phyloP scores from a whole-genome alignment of 2,329 filamentous ascomycete genomes.

The Scytalidium lignicola region DNA sequence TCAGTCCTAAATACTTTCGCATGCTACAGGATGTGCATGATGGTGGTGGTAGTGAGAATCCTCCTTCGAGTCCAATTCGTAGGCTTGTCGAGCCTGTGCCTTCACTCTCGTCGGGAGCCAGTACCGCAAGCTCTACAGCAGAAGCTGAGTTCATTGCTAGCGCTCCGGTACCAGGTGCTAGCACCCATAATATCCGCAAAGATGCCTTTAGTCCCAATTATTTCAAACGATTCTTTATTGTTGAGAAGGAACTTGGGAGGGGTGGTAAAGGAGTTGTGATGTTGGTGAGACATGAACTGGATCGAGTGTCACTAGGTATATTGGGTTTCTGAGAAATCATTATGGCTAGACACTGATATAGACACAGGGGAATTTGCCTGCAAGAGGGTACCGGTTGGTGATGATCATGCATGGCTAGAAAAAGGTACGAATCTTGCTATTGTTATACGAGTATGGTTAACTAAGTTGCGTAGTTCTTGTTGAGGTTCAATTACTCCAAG shows the following conservation, averaged over 20 bases:
- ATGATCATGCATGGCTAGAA: constrained; percentile 92
- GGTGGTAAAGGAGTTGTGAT: constrained; percentile 94
- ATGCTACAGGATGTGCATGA: constrained; percentile 64
- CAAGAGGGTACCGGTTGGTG: constrained; percentile 91
- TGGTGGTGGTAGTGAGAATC: constrained; percentile 38
- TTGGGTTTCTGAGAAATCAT: not conserved
- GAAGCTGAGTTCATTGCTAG: constrained; percentile 48
- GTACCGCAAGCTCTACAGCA: constrained; percentile 19
- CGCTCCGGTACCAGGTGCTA: constrained; percentile 36
- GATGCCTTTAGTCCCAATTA: constrained; percentile 89
- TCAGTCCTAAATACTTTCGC: constrained; percentile 90
- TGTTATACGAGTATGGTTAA: not conserved
- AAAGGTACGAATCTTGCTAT: constrained; percentile 43
- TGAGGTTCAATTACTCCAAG: constrained; percentile 88
- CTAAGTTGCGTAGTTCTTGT: constrained; percentile 55
- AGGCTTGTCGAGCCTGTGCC: constrained; percentile 32
- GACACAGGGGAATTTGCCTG: constrained; percentile 73
- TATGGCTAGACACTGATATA: constrained; percentile 10
- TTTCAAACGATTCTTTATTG: constrained; percentile 88
- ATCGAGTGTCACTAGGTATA: constrained; percentile 70
- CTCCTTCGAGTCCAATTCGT: constrained; percentile 48
- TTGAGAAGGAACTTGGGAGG: constrained; percentile 78
- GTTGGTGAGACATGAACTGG: constrained; percentile 87
- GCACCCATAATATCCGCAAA: constrained; percentile 69
- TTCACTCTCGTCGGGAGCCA: constrained; percentile 13